These are phyloP conservation scores for Hypoxylon fuscum DNA, from an alignment of 495 filamentous ascomycete species.

Conservation along the genomic window DNA sequence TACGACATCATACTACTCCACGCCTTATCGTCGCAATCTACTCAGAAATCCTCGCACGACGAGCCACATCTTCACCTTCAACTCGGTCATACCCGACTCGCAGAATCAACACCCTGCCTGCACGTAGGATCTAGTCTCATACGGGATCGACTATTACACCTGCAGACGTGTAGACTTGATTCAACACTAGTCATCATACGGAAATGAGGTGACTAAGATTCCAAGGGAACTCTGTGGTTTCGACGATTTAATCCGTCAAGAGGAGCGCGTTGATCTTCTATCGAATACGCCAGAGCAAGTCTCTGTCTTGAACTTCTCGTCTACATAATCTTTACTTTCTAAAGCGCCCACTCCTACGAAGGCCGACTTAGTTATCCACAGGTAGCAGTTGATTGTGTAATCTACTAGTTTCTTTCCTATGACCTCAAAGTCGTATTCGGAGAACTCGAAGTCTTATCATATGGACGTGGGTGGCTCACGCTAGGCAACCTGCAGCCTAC, in stretches of 20 bases:
- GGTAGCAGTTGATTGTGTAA: not conserved
- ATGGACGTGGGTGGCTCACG: constrained; percentile 41
- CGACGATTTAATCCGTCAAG: constrained; percentile 5
- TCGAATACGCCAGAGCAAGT: not conserved
- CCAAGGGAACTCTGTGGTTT: not conserved
- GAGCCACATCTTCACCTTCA: not conserved
- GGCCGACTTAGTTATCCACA: not conserved
- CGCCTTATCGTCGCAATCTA: not conserved
- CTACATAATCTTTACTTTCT: not conserved
- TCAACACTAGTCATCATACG: not conserved
- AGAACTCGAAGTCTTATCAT: constrained; percentile 14
- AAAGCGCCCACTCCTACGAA: not conserved
- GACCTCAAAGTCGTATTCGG: not conserved
- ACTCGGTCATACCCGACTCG: not conserved
- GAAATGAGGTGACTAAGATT: constrained; percentile 19
- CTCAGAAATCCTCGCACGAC: not conserved
- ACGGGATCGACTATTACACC: not conserved
- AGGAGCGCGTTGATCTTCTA: not conserved
- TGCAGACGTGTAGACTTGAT: constrained; percentile 14
- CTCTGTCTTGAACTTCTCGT: not conserved
- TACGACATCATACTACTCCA: not conserved
- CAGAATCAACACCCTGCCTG: no score
- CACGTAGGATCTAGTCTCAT: not conserved
- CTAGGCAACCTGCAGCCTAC: constrained; percentile 42
- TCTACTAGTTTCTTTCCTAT: not conserved